Base-by-base conservation (phyloP, 2,329 filamentous ascomycete species). In the Didymosphaeria variabile region DNA sequence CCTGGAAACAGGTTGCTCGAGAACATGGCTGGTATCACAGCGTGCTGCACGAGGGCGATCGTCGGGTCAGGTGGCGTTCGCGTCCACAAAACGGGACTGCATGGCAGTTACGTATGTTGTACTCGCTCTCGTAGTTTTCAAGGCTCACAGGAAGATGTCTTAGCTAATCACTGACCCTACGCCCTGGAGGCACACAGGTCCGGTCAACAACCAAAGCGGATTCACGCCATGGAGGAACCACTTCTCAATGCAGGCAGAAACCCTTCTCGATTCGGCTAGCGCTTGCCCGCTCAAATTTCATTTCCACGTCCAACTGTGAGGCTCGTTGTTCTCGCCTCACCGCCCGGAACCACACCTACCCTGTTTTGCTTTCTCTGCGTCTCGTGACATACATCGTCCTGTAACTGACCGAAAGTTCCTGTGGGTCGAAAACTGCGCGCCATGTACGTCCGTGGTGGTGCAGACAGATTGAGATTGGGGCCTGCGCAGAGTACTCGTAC, bases 41-140 rank as follows among this genome's bases (percentile, higher is more conserved):
- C 19, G 42, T 45, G 50, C 53, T 55, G 58, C 46, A 56, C 58
- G 46, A 60, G 45, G 26, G 46, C 5, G 21, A 52, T 29, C 29
- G 34, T 34, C 23, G 32, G 29, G 36, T 31, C 29, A 23, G 53
- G 26, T 29, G 47, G 47, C 47, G 47, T 9, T 36, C 29, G 31
- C 47, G 31, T 47, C 19, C 53, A 55, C 53, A 36, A 36, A 55
- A 55, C 19, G 38, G 53, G 53, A 36, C 19, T 55, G 53, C 53
- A 38, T 55, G 53, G 53, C 53, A 55, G 23, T 23, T 46, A 23
- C 29, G 53, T 44, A 55, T 38, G 42, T 17, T 36, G 53, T 46
- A 23, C 29, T 6, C 29, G 15, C 23, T 17, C 32, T 36, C 19
- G 19, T 5, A 26, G 34, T 1, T 15, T 36, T 23, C 31, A 31